Conservation (phyloP, 31 red algal species). For the Odonthalia washingtoniensis region DNA sequence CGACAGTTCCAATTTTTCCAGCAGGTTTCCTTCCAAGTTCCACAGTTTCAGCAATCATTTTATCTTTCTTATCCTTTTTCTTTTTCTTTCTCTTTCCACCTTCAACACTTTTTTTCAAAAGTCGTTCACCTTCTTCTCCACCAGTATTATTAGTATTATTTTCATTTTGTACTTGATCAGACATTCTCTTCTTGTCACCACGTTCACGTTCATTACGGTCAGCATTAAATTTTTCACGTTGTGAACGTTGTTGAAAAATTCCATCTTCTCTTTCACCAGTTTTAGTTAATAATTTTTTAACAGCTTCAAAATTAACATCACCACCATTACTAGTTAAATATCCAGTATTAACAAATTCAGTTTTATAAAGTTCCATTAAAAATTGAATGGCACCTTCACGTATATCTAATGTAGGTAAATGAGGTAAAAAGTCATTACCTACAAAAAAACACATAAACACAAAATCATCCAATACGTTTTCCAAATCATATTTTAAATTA, state of each 20-base stretch:
- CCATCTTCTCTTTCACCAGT: constrained; percentile 75
- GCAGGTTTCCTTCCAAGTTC: constrained; percentile 57
- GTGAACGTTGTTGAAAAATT: constrained; percentile 71
- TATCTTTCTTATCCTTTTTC: neutral
- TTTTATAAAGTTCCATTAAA: constrained; percentile 95
- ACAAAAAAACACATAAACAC: constrained; percentile 99
- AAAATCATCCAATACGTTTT: constrained; percentile 93
- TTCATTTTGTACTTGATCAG: neutral
- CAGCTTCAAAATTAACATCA: constrained; percentile 70
- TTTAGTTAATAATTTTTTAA: constrained; percentile 64
- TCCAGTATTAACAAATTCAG: constrained; percentile 52
- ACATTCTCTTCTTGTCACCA: constrained; percentile 1
- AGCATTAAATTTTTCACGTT: constrained; percentile 25
- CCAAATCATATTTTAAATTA: constrained; percentile 70
- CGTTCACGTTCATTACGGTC: constrained; percentile 34
- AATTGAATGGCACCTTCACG: constrained; percentile 96
- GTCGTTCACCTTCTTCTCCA: neutral
- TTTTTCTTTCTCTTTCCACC: constrained; percentile 21
- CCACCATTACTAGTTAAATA: constrained; percentile 80
- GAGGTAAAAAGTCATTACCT: constrained; percentile 98
- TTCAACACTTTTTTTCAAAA: neutral
- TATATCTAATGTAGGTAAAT: constrained; percentile 96
- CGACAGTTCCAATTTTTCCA: constrained; percentile 38
- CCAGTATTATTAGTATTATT: neutral
- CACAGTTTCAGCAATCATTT: constrained; percentile 21